phyloP scores from a whole-genome alignment of 2,329 filamentous ascomycete genomes.

The Xenosphaeropsis pyriputrescens region DNA sequence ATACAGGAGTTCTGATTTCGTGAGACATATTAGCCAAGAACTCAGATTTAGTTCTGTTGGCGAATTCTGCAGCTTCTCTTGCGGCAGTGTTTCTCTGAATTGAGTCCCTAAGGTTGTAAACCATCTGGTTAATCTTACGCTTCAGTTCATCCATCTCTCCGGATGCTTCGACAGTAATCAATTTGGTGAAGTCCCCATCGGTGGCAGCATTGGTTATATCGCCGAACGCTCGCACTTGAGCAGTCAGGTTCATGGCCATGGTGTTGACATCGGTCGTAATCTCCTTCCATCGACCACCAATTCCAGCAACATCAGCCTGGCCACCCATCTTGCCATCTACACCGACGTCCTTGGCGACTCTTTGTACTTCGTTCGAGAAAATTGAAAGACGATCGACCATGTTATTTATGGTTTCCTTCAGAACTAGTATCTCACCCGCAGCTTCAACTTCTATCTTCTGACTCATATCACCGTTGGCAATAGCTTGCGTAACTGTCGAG shows the following conservation, averaged over 20 bases:
- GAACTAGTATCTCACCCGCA: constrained; percentile 81
- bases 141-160: constrained; percentile 99
- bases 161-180: constrained; percentile 92
- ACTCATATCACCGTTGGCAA: constrained; percentile 90
- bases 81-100: constrained; percentile 95
- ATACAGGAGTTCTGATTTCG: constrained; percentile 81
- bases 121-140: constrained; percentile 99
- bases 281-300: constrained; percentile 93
- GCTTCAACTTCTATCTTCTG: constrained; percentile 92
- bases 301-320: constrained; percentile 84
- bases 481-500: constrained; percentile 86
- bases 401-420: constrained; percentile 97
- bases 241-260: constrained; percentile 57
- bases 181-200: constrained; percentile 91
- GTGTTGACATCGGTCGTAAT: constrained; percentile 51
- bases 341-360: constrained; percentile 90
- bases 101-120: constrained; percentile 85
- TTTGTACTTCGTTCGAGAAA: constrained; percentile 91
- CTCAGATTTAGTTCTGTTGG: constrained; percentile 96
- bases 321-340: constrained; percentile 98
- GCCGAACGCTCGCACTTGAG: constrained; percentile 93
- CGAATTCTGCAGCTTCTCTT: constrained; percentile 87
- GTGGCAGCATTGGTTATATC: constrained; percentile 98
- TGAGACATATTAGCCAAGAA: constrained; percentile 99
- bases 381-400: constrained; percentile 93